Evolutionary conservation across 495 filamentous ascomycete genomes (phyloP), one percentile per base, ranked within the genome.

Genomic region (Penicillium nucicola): DNA sequence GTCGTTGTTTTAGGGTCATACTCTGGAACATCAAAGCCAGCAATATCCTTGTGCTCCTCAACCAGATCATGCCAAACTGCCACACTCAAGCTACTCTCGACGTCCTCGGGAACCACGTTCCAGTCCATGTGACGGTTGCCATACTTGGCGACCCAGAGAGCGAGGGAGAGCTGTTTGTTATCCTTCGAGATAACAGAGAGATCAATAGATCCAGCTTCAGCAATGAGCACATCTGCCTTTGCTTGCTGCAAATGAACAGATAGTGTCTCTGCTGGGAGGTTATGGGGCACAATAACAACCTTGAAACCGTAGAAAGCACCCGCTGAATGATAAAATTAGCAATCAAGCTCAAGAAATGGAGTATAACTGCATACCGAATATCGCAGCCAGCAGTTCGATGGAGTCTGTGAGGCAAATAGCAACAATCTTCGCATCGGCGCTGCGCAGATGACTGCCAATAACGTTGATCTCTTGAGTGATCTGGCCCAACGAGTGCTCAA

Each of bases 381-480:
- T 66, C 18, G 81, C 70, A 20, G 78, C 82, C 36, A 98, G 72
- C 42, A 95, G 83, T 68, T 97, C 93, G 60, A 95, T 76, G 38
- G 90, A 95, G 73, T 99, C 97, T 3, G 91, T 90, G 20, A 97
- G 81, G 66, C 93, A 95, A 54, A 99, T 79, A 19, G 90, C 93
- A 20, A 97, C 88, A 30, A 82, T 84, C 62, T 84, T 85, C n/a
- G 78, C 86, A 13, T 82, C 81, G 50, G 86, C 77, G 10, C 68
- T 58, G 52, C 84, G 77, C 36, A 97, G 71, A 54, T 91, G 78
- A 53, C 82, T 75, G 50, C 93, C 93, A 50, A 97, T 84, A 8
- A 95, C 79, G 67, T 87, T 89, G 61, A 97, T 96, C 67, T 96
- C 86, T 48, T 84, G 83, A 0, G 86, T 92, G 15, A 97, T 67